Evolutionary conservation across 306 rosid species (phyloP), one percentile per base, ranked within the genome.

Genomic region (Nissolia schottii): DNA sequence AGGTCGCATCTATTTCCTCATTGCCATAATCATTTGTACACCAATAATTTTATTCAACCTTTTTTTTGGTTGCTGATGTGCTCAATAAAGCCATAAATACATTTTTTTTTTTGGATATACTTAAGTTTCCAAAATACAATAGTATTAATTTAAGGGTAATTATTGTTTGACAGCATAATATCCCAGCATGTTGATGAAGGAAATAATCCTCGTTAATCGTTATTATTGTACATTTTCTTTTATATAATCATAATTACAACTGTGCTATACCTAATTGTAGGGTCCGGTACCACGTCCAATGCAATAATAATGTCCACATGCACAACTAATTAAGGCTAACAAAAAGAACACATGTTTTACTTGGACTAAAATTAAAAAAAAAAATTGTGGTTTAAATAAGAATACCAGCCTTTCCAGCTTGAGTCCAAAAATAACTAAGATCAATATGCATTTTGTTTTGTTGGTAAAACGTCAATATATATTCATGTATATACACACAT

Each of bases 1-100:
- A 71, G 69, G 86, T 35, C 77, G 60, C 28, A 58, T 69, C 46
- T 2, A 43, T 43, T 40, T 43, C 43, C 55, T 55, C 65, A 22
- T 27, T 67, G 10, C 28, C 18, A 24, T 46, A 50, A 73, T 77
- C 53, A 77, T 67, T 59, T 31, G 28, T 41, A 66, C 27, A 34
- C 60, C 66, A 62, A 77, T 70, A 0, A 24, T 32, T 23, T 29
- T 18, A n/a, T 64, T 55, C 51, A 35, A 14, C 59, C 16, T 37
- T 7, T 8, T 0, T 40, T 34, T 25, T 7, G 18, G 65, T 51
- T 18, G 38, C 67, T 55, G n/a, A n/a, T n/a, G n/a, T 63, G n/a
- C 23, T 23, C 74, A 35, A 24, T 34, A 13, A 29, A 7, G 25
- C 64, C 23, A 74, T 31, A 67, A 50, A 67, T 45, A 66, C 11